Evolutionary conservation across 2,329 filamentous ascomycete species (phyloP).

Genomic region (Fusarium metavorans): DNA sequence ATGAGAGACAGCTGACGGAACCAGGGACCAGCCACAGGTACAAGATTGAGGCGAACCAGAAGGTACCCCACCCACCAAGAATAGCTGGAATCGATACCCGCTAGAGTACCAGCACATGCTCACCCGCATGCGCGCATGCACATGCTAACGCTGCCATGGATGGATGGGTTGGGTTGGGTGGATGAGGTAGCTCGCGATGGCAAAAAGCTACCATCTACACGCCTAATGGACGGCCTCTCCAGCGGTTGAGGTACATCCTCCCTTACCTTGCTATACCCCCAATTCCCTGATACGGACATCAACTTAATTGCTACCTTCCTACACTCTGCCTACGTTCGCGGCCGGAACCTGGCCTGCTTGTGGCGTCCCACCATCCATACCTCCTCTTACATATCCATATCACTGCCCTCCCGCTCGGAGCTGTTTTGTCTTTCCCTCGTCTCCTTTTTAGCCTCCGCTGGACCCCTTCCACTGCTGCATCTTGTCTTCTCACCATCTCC

Average conservation of each 20-base stretch:
- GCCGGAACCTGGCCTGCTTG: slow-evolving; percentile 27
- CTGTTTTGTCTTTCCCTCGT: slow-evolving; percentile 17
- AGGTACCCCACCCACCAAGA: slow-evolving; percentile 35
- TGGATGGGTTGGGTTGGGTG: neutral
- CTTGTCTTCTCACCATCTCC: slow-evolving; percentile 26
- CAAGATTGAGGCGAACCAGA: slow-evolving; percentile 12
- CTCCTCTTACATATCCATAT: slow-evolving; percentile 19
- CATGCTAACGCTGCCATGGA: slow-evolving; percentile 11
- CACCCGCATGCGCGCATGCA: slow-evolving; percentile 32
- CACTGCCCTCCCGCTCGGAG: slow-evolving; percentile 4
- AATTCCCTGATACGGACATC: slow-evolving; percentile 6
- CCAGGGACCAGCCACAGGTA: slow-evolving; percentile 23
- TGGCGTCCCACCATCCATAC: slow-evolving; percentile 41
- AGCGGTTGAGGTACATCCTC: neutral
- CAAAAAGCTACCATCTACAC: slow-evolving; percentile 25
- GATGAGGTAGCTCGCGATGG: slow-evolving; percentile 22
- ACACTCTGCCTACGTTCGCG: slow-evolving; percentile 6
- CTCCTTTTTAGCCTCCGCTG: slow-evolving; percentile 40
- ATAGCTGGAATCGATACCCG: slow-evolving; percentile 34
- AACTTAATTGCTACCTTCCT: slow-evolving; percentile 1
- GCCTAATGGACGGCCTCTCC: neutral
- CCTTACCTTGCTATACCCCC: slow-evolving; percentile 1
- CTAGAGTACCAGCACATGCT: slow-evolving; percentile 39
- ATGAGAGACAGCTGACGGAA: slow-evolving; percentile 7
- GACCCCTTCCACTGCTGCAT: slow-evolving; percentile 36